These are phyloP conservation scores for Chondrus crispus DNA, from an alignment of 23 red algal genomes.

Conservation along the genomic window DNA sequence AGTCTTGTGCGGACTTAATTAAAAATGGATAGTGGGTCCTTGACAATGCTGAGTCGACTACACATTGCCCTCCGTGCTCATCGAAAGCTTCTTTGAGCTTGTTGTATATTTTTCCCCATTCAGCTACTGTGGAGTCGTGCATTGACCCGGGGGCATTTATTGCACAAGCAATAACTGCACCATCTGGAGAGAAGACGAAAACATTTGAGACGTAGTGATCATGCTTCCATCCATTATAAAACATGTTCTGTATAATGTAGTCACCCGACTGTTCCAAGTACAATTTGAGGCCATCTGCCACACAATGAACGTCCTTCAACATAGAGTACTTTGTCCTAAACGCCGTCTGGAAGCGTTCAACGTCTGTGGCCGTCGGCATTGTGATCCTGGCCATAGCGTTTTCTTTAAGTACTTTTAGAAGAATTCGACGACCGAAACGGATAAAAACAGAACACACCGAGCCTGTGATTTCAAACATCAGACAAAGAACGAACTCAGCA, in stretches of 20 bases:
- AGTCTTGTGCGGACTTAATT: conserved; percentile 17
- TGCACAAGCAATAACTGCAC: background rate
- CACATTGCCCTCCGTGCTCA: background rate
- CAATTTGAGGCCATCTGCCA: background rate
- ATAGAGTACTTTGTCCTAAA: background rate
- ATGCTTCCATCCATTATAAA: background rate
- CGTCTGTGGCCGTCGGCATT: background rate
- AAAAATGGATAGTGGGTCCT: background rate
- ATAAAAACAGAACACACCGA: conserved; percentile 3
- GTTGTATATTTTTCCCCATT: background rate
- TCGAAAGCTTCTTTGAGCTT: background rate
- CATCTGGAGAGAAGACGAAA: background rate
- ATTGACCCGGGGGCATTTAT: background rate
- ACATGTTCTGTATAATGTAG: conserved; percentile 3
- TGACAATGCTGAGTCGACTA: background rate
- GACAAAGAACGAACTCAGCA: background rate
- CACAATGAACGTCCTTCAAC: background rate
- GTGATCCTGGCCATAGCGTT: background rate
- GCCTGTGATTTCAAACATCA: background rate
- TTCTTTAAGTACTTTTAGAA: background rate
- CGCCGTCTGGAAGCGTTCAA: background rate
- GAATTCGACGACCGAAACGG: background rate
- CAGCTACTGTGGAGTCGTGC: conserved; percentile 18
- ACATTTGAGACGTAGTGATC: background rate
- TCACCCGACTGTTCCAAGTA: background rate